Evolutionary conservation across 805 yeast genomes (phyloP).

Genomic region (Kuraishia ogatae): DNA sequence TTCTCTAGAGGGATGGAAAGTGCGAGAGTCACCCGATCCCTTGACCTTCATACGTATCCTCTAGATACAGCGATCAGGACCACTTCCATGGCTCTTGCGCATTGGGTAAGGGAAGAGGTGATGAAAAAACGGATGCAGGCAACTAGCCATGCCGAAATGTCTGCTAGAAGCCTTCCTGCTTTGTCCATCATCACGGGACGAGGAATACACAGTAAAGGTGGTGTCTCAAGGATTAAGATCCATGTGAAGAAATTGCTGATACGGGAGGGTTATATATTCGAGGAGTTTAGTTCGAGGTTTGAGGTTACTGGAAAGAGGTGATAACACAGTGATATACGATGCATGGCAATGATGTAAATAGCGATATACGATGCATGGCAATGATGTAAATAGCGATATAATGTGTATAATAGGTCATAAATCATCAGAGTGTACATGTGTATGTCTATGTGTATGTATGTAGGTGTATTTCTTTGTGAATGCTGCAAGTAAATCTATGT

Average conservation of each 20-base stretch:
- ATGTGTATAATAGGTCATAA: too few relatives aligned
- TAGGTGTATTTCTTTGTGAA: too few relatives aligned
- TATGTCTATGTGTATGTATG: too few relatives aligned
- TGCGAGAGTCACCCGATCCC: not conserved
- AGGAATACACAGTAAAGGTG: constrained; percentile 1
- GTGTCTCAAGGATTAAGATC: not conserved
- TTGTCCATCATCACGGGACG: constrained; percentile 1
- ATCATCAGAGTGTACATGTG: too few relatives aligned
- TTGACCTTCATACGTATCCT: not conserved
- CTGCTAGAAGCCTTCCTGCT: not conserved
- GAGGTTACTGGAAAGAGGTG: not conserved
- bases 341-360: too few relatives aligned
- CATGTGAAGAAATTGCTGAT: not conserved
- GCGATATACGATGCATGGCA: too few relatives aligned
- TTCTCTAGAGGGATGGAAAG: not conserved
- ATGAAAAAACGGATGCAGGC: not conserved
- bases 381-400: too few relatives aligned
- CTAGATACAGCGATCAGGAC: not conserved
- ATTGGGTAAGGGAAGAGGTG: not conserved
- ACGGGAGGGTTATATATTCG: not conserved
- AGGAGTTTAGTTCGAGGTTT: not conserved
- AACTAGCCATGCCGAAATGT: not conserved
- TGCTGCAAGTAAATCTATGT: too few relatives aligned
- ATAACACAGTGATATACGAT: not conserved
- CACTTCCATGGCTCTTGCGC: not conserved